A percentile compares a stretch with the other conserved stretches of the same genome.
Conservation (phyloP, 148 eudicot genomes). For the Hydrangea macrophylla region DNA sequence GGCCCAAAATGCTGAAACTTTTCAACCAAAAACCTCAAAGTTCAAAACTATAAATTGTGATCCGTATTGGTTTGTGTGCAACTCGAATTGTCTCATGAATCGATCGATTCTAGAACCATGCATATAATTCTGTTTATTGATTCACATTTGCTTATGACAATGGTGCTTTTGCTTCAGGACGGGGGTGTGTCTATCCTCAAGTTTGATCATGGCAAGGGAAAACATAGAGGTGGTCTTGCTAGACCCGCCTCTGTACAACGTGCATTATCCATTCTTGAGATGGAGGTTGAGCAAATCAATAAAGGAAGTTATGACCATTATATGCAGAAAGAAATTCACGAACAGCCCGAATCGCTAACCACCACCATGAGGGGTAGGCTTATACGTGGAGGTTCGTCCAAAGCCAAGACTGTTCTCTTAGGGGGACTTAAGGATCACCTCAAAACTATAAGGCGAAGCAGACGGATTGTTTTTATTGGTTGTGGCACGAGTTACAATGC, state of each 20-base stretch:
- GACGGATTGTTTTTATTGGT: conserved; percentile 91
- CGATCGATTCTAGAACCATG: too few relatives aligned
- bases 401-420: conserved; percentile 79
- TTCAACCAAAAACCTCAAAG: too few relatives aligned
- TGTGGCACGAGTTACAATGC: conserved; percentile 99
- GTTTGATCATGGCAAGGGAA: conserved; percentile 69
- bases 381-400: conserved; percentile 85
- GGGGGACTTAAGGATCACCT: conserved; percentile 95
- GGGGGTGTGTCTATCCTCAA: conserved; percentile 82
- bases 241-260: conserved; percentile 85
- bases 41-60: too few relatives aligned
- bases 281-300: conserved; percentile 96
- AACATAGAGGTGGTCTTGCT: conserved; percentile 41
- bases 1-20: too few relatives aligned
- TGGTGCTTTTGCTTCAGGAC: conserved; percentile 55
- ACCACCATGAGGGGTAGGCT: conserved; percentile 99
- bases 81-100: too few relatives aligned
- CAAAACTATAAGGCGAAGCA: conserved; percentile 93
- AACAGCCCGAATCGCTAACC: conserved; percentile 85
- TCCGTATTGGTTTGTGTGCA: too few relatives aligned
- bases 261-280: conserved; percentile 79
- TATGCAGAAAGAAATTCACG: conserved; percentile 96
- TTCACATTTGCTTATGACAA: not conserved
- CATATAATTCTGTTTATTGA: too few relatives aligned
- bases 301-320: conserved; percentile 91